Evolutionary conservation across 257 asterid genomes (phyloP).

Genomic region (Scutellaria baicalensis): DNA sequence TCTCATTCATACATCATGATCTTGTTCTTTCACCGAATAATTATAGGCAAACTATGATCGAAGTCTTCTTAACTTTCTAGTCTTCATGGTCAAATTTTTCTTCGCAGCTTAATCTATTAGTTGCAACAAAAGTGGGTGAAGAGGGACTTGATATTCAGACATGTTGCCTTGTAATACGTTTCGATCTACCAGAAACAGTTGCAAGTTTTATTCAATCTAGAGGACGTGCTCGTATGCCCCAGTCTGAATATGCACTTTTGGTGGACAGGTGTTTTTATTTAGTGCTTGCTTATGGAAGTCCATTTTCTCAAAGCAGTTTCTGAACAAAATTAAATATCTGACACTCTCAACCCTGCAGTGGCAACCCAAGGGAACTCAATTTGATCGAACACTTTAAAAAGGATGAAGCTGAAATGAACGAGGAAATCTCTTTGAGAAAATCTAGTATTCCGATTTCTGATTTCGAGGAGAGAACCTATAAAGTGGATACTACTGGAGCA

Average conservation of each 20-base stretch:
- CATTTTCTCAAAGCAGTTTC: constrained; percentile 13
- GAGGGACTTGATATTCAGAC: constrained; percentile 99
- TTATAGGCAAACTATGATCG: not conserved
- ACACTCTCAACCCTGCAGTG: constrained; percentile 36
- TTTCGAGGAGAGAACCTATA: constrained; percentile 58
- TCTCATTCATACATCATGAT: not conserved
- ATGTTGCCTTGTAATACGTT: constrained; percentile 97
- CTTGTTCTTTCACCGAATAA: constrained; percentile 5
- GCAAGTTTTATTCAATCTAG: constrained; percentile 97
- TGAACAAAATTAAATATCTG: constrained; percentile 22
- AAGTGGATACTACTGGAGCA: constrained; percentile 79
- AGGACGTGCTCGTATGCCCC: constrained; percentile 98
- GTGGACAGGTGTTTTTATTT: constrained; percentile 66
- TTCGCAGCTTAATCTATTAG: constrained; percentile 81
- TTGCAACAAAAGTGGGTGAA: constrained; percentile 99
- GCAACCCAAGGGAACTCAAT: constrained; percentile 54
- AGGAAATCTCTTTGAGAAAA: constrained; percentile 66
- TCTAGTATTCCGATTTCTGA: constrained; percentile 26
- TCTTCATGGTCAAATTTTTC: constrained; percentile 14
- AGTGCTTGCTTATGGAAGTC: constrained; percentile 16
- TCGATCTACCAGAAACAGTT: constrained; percentile 98
- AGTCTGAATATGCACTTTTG: constrained; percentile 88
- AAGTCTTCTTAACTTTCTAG: not conserved
- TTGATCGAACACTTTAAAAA: constrained; percentile 61
- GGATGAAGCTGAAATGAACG: constrained; percentile 72